Evolutionary conservation across 2,329 filamentous ascomycete species (phyloP).

Genomic region (Xylariaceae sp.): DNA sequence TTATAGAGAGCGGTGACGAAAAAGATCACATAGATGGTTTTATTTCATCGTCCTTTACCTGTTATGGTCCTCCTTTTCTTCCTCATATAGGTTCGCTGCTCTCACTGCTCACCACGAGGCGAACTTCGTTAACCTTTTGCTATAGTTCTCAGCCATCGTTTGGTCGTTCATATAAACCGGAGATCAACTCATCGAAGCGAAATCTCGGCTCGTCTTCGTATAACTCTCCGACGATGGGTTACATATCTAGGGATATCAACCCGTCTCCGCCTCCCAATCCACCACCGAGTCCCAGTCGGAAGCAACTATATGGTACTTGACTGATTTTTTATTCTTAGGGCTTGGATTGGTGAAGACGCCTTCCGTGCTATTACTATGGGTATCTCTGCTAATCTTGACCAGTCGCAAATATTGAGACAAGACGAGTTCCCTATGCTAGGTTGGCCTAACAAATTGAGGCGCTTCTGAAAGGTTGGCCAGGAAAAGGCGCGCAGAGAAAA

Average conservation of each 20-base stretch:
- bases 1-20: neutral
- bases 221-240: neutral
- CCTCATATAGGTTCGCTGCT: neutral
- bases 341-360: too few relatives aligned
- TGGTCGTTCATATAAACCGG: too few relatives aligned
- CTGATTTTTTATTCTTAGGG: too few relatives aligned
- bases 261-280: constrained; percentile 44
- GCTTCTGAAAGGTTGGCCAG: neutral
- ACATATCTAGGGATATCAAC: neutral
- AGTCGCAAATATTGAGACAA: constrained; percentile 4
- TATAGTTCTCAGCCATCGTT: neutral
- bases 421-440: neutral
- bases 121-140: neutral
- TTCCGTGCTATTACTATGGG: neutral
- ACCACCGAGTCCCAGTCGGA: constrained; percentile 35
- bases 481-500: neutral
- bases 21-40: neutral
- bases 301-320: neutral
- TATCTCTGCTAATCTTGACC: constrained; percentile 1
- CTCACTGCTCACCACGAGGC: neutral
- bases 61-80: neutral
- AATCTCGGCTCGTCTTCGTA: neutral
- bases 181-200: neutral
- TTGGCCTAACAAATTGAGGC: neutral
- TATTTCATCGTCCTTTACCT: neutral